Evolutionary conservation across 176 grass and related monocot species (phyloP), one percentile per base, ranked within the genome.

Genomic region (Ampelocalamus luodianensis): DNA sequence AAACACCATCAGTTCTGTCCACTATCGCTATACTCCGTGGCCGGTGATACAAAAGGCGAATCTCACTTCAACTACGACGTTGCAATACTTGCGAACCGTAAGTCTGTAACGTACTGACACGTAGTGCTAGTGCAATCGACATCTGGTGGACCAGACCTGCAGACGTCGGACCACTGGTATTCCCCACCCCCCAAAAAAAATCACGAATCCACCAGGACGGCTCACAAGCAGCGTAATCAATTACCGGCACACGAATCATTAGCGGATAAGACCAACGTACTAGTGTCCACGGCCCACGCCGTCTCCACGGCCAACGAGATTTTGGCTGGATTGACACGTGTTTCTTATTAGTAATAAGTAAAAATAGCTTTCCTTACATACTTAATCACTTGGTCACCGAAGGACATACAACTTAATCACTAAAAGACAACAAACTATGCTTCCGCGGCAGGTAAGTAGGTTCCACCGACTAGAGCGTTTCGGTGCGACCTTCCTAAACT

Each of bases 241-340:
- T 72, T 90, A 53, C 88, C 88, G 83, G 82, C 88, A 82, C 55
- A 23, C 73, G 3, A 58, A 78, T 82, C 79, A 71, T 81, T 86
- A 77, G 73, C 73, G 24, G 78, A 84, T 75, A 54, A 76, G 32
- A 74, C 58, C 17, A 14, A 5, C 22, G 40, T 44, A 46, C 27
- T 51, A 53, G 27, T 84, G 20, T 13, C 23, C 16, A 54, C 72
- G 13, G 75, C 38, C 64, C 74, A 69, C 83, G 83, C 64, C 65
- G 27, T 48, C 55, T n/a, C 23, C 46, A 49, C 48, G 17, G 66
- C 74, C 48, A 18, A 55, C 67, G 1, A 34, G 32, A 34, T 34
- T 3, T 34, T 34, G 32, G 32, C 2, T 2, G 32, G 32, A 34
- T 34, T 34, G 32, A 34, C 3, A 34, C 2, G 32, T 34, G 0